A percentile compares a stretch with the other conserved stretches of the same genome.
Evolutionary conservation across 2,329 filamentous ascomycete species (phyloP).

Genomic region (Stagonosporopsis rhizophila): DNA sequence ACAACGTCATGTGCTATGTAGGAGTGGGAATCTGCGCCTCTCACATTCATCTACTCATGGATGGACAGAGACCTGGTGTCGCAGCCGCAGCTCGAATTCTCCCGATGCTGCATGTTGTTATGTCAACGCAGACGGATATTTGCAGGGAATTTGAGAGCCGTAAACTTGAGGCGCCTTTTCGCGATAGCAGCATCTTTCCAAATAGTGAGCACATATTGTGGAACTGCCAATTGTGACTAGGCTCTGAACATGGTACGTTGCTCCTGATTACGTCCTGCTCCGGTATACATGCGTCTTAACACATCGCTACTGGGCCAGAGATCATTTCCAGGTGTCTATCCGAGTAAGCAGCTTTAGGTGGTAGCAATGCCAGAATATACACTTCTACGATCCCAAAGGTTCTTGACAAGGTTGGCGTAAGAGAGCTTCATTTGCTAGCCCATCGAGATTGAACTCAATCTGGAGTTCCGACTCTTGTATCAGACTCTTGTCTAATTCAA

Average conservation of each 20-base stretch:
- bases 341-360: neutral
- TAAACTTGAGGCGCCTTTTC: neutral
- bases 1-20: neutral
- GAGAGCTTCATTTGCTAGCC: neutral
- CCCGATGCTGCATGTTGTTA: neutral
- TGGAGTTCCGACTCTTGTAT: neutral
- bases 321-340: neutral
- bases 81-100: neutral
- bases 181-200: neutral
- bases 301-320: neutral
- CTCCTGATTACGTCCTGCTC: neutral
- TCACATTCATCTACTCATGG: neutral
- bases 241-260: neutral
- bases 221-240: neutral
- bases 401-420: neutral
- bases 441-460: neutral
- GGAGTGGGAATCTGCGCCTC: neutral
- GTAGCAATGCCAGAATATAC: neutral
- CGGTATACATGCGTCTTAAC: neutral
- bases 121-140: neutral
- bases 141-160: neutral
- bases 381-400: neutral
- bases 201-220: neutral
- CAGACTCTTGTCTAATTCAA: neutral
- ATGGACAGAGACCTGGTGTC: neutral